Conservation (phyloP, 495 filamentous ascomycete species). For the Neurospora sublineolata region DNA sequence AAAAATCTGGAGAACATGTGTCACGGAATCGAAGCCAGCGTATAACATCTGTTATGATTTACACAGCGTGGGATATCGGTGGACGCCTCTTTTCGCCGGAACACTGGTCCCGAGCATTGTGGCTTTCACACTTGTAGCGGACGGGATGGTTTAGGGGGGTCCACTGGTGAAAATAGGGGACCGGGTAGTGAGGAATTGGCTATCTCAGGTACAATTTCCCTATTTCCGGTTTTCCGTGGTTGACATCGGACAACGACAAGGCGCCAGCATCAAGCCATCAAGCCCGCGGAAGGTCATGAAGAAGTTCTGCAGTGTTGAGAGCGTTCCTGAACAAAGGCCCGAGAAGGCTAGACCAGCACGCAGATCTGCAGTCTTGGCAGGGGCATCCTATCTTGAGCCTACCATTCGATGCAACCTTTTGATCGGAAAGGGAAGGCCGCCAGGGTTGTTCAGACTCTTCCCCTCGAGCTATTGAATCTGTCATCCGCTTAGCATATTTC, state of each 20-base stretch:
- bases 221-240: background rate
- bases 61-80: background rate
- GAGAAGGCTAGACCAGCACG: background rate
- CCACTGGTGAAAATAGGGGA: background rate
- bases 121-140: background rate
- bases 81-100: background rate
- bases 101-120: background rate
- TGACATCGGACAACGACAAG: too few relatives aligned
- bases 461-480: background rate
- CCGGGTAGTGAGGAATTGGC: background rate
- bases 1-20: background rate
- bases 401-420: background rate
- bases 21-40: background rate
- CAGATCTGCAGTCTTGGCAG: background rate
- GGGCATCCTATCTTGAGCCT: background rate
- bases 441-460: background rate
- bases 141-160: background rate
- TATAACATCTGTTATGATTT: background rate
- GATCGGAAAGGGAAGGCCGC: background rate
- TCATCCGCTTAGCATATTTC: background rate
- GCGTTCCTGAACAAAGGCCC: background rate
- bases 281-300: background rate
- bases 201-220: background rate
- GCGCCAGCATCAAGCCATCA: background rate
- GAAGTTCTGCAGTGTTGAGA: background rate